A percentile compares a stretch with the other conserved stretches of the same genome.
Evolutionary conservation across 345 rosid species (phyloP).

Genomic region (Pistacia integerrima): DNA sequence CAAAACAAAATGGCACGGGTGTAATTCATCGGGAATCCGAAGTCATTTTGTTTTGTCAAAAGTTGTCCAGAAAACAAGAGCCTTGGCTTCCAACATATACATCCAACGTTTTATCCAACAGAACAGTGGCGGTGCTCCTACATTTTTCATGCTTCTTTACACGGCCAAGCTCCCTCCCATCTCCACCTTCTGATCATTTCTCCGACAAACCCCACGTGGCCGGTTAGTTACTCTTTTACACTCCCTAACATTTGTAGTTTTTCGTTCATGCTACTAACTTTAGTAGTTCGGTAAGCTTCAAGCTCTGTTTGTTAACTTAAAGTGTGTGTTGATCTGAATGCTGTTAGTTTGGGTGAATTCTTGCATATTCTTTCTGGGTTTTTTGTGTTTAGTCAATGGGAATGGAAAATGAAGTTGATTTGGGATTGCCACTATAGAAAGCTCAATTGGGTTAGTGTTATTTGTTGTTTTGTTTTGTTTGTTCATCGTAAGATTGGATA

Average conservation of each 20-base stretch:
- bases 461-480: neutral
- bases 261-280: constrained; percentile 6
- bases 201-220: constrained; percentile 31
- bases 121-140: constrained; percentile 46
- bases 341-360: neutral
- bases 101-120: constrained; percentile 29
- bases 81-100: neutral
- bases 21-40: neutral
- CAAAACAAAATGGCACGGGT: neutral
- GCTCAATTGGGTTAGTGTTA: neutral
- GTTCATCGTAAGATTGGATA: neutral
- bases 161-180: constrained; percentile 29
- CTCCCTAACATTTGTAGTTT: constrained; percentile 10
- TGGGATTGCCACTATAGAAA: neutral
- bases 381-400: neutral
- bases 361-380: neutral
- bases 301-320: neutral
- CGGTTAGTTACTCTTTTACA: constrained; percentile 35
- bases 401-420: neutral
- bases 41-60: neutral
- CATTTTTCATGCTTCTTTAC: constrained; percentile 53
- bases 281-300: constrained; percentile 1
- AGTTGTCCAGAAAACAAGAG: neutral
- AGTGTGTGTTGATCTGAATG: neutral
- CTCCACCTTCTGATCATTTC: constrained; percentile 32